These are phyloP conservation scores for Pontederia paniculata DNA, from an alignment of 176 grass and related monocot species.

Conservation along the genomic window DNA sequence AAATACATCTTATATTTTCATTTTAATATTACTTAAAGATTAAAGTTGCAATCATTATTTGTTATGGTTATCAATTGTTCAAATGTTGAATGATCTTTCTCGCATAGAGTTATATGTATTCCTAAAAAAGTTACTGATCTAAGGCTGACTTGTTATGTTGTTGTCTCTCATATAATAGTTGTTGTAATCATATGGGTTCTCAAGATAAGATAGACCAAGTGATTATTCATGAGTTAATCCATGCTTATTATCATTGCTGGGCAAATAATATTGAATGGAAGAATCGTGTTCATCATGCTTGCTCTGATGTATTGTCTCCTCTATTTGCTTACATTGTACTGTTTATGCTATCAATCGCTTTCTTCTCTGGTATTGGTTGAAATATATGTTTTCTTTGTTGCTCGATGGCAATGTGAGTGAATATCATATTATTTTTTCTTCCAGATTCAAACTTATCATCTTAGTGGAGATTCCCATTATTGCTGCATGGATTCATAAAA, in stretches of 20 bases:
- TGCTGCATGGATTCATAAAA: slow-evolving; percentile 84
- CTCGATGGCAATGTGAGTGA: too few species aligned
- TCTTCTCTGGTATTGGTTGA: too few species aligned
- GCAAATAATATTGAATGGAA: slow-evolving; percentile 65
- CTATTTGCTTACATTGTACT: too few species aligned
- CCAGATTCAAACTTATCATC: slow-evolving; percentile 88
- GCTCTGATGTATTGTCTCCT: slow-evolving; percentile 51
- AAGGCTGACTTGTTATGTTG: slow-evolving; percentile 5
- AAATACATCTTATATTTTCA: too few species aligned
- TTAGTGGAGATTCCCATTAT: slow-evolving; percentile 90
- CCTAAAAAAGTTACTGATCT: too few species aligned
- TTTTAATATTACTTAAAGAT: too few species aligned
- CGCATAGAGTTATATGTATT: too few species aligned
- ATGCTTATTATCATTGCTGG: slow-evolving; percentile 88
- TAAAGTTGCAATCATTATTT: too few species aligned
- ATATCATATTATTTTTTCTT: slow-evolving; percentile 14
- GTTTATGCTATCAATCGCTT: too few species aligned
- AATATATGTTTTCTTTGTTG: too few species aligned
- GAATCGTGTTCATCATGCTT: slow-evolving; percentile 91
- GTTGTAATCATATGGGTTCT: slow-evolving; percentile 47
- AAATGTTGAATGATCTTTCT: too few species aligned
- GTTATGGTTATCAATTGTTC: too few species aligned
- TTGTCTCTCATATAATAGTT: slow-evolving; percentile 49
- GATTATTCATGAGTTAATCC: slow-evolving; percentile 80
- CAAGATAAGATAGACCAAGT: slow-evolving; percentile 75